phyloP scores from a whole-genome alignment of 1,284 basidiomycete genomes.

The Ceratobasidium sp. region DNA sequence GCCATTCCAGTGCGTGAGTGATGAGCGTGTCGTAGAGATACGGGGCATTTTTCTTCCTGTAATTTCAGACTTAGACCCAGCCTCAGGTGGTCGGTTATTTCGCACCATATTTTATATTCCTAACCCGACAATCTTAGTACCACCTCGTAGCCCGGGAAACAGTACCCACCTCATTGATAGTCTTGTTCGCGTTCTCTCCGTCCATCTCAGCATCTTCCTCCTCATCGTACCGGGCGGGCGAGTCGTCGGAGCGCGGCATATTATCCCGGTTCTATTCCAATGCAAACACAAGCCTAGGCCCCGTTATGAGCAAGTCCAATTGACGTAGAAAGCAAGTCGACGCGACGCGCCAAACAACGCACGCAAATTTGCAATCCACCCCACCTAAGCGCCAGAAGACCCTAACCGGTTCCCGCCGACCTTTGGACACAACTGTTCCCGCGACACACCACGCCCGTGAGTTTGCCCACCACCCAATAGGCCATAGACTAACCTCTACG shows the following conservation, averaged over 20 bases:
- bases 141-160: constrained; percentile 21
- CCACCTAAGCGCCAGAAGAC: constrained; percentile 29
- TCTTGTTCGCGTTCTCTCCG: constrained; percentile 86
- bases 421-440: background rate
- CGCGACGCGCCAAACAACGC: constrained; percentile 17
- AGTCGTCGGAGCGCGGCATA: constrained; percentile 28
- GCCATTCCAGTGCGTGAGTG: constrained; percentile 98
- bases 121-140: constrained; percentile 45
- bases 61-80: background rate
- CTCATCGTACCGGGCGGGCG: constrained; percentile 59
- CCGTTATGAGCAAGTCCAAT: background rate
- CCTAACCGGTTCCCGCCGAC: constrained; percentile 37
- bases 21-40: constrained; percentile 98
- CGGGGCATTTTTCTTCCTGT: constrained; percentile 95
- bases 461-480: no score
- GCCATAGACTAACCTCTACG: background rate
- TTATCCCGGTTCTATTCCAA: constrained; percentile 48
- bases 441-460: background rate
- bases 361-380: constrained; percentile 4
- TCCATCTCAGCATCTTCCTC: constrained; percentile 85
- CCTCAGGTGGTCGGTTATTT: background rate
- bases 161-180: constrained; percentile 81
- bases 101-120: constrained; percentile 85
- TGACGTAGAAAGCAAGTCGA: background rate
- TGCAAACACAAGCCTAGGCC: background rate